Base-by-base conservation (phyloP, 106 monocot species). In the Agapanthus africanus region DNA sequence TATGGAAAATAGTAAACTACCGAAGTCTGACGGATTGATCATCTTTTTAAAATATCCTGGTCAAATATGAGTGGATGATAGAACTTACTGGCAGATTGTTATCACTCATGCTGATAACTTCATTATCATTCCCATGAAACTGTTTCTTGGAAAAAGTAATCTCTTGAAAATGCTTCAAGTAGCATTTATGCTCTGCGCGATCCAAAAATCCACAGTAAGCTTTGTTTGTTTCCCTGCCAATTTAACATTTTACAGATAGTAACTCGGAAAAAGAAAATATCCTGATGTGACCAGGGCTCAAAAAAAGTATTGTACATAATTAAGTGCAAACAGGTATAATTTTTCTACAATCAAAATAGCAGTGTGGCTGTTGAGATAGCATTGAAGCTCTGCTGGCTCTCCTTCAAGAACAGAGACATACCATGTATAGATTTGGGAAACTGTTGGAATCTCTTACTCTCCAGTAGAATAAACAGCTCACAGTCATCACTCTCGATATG, bases 201-300 rank as follows among this genome's bases (percentile, higher is more conserved):
- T 83, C 69, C 23, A 77, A 31, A 85, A 97, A 97, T 44, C 97
- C 97, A 82, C 91, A 86, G 33, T 82, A 92, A 30, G 97, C 97
- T 66, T 97, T 97, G 72, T 97, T 97, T 65, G 75, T 77, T 70
- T 97, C 91, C 70, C 97, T 95, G 76, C 25, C 67, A n/a, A n/a
- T 39, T 7, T 66, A 73, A 10, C 15, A 74, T 18, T 57, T 57
- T 30, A 15, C 2, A 30, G 31, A 57, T 57, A 44, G 14, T 44
- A 9, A 44, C 10, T 57, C 27, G 30, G n/a, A n/a, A 31, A 50
- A 50, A 50, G 19, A 50, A 50, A 2, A 54, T 25, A 27, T 26
- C 22, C 4, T 8, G 25, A 50, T 18, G 46, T 25, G 27, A 1
- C 9, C 1, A 14, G n/a, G 15, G 3, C 10, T 11, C 10, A 10